A percentile compares a stretch with the other conserved stretches of the same genome.
Conservation (phyloP, 495 filamentous ascomycete genomes). For the Daldinia concentrica region DNA sequence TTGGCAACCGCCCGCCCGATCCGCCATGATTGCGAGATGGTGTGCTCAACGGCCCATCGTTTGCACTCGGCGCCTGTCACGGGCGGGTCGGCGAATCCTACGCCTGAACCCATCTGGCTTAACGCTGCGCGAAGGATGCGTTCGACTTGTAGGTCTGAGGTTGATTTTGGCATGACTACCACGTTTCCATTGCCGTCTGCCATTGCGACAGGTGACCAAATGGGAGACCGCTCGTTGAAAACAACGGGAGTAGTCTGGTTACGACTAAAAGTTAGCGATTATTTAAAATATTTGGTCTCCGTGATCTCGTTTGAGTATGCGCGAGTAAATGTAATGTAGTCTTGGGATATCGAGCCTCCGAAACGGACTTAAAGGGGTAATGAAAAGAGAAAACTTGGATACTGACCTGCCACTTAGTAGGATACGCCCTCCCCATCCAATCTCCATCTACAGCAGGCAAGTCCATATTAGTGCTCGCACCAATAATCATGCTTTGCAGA, state of each 20-base stretch:
- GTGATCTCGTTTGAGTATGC: neutral
- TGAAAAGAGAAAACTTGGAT: neutral
- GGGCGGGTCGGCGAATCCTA: conserved; percentile 57
- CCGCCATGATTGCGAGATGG: conserved; percentile 62
- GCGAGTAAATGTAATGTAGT: neutral
- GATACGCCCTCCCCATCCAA: conserved; percentile 68
- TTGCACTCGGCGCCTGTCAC: conserved; percentile 56
- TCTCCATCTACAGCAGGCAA: conserved; percentile 63
- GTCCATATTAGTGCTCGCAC: conserved; percentile 58
- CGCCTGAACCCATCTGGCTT: conserved; percentile 59
- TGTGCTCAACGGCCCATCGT: conserved; percentile 61
- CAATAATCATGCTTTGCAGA: conserved; percentile 63
- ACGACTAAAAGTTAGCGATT: neutral
- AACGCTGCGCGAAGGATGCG: conserved; percentile 54
- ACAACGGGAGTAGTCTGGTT: conserved; percentile 60
- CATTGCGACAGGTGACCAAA: conserved; percentile 58
- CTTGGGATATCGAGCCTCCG: neutral
- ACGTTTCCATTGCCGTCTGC: conserved; percentile 62
- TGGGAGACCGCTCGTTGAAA: conserved; percentile 57
- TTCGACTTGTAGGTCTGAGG: conserved; percentile 53
- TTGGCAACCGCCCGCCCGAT: conserved; percentile 63
- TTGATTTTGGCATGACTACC: conserved; percentile 53
- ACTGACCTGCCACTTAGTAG: conserved; percentile 59
- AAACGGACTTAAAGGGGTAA: neutral
- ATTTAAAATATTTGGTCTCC: neutral